Conservation (phyloP, 768 basidiomycete genomes). For the Lactarius evosmus region DNA sequence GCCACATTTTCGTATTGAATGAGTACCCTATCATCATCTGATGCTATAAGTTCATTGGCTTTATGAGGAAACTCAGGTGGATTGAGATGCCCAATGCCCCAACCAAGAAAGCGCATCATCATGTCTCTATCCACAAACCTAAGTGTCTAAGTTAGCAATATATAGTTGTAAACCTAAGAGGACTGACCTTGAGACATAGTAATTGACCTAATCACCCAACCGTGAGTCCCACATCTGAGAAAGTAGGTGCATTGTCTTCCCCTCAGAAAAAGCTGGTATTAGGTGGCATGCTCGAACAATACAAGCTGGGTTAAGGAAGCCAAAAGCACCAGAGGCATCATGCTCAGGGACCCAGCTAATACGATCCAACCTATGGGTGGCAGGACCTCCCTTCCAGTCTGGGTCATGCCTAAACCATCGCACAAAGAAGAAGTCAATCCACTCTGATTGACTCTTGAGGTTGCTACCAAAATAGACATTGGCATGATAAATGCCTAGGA, state of each 20-base stretch:
- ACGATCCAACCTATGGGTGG: slow-evolving; percentile 22
- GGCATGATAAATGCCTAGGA: slow-evolving; percentile 34
- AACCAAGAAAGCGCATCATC: slow-evolving; percentile 31
- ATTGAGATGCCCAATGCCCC: slow-evolving; percentile 29
- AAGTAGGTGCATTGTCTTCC: slow-evolving; percentile 4
- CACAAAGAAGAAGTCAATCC: slow-evolving; percentile 7
- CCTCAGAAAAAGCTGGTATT: slow-evolving; percentile 32
- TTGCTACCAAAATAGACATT: slow-evolving; percentile 36
- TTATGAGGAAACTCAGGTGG: no score
- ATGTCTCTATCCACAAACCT: slow-evolving; percentile 35
- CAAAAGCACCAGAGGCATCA: slow-evolving; percentile 30
- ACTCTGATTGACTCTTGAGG: slow-evolving; percentile 28
- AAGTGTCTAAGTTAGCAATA: no score
- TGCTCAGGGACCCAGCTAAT: slow-evolving; percentile 28
- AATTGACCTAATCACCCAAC: slow-evolving; percentile 25
- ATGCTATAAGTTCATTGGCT: no score
- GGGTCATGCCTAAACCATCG: slow-evolving; percentile 12
- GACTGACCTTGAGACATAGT: slow-evolving; percentile 34
- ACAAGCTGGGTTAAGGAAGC: slow-evolving; percentile 33
- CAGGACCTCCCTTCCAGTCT: background rate
- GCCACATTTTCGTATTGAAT: no score
- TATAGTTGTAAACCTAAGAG: background rate
- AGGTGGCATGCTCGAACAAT: slow-evolving; percentile 33
- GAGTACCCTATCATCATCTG: no score
- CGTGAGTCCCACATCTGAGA: background rate